Percentiles rank a stretch among this genome's conserved stretches.
Evolutionary conservation across 495 filamentous ascomycete genomes (phyloP).

Genomic region (Halenospora varia): DNA sequence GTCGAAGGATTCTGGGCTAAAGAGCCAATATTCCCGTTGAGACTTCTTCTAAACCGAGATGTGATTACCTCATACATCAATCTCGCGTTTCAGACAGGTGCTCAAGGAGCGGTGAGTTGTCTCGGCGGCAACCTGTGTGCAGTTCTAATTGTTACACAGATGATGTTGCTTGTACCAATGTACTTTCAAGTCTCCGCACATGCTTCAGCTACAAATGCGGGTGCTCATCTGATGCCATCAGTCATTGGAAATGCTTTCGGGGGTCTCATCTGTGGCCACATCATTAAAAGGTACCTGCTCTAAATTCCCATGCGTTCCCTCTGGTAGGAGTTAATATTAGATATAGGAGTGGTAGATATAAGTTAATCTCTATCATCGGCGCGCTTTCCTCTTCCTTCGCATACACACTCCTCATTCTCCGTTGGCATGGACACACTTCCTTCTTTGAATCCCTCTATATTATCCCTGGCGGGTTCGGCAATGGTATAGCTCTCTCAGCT

Average conservation of each 20-base stretch:
- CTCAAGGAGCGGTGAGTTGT: slow-evolving; percentile 41
- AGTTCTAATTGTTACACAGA: slow-evolving; percentile 43
- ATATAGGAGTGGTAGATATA: slow-evolving; percentile 52
- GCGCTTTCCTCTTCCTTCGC: slow-evolving; percentile 42
- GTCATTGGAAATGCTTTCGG: slow-evolving; percentile 64
- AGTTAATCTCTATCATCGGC: slow-evolving; percentile 47
- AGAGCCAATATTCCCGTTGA: slow-evolving; percentile 62
- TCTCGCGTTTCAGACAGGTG: slow-evolving; percentile 32
- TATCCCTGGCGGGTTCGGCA: slow-evolving; percentile 52
- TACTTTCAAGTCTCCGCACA: slow-evolving; percentile 64
- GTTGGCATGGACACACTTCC: slow-evolving; percentile 60
- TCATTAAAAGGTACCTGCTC: slow-evolving; percentile 42
- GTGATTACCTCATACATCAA: slow-evolving; percentile 54
- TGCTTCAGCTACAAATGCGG: slow-evolving; percentile 53
- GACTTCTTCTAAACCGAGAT: slow-evolving; percentile 48
- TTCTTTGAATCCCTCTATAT: slow-evolving; percentile 61
- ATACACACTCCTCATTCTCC: slow-evolving; percentile 52
- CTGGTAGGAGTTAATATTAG: no score
- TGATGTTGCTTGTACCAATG: slow-evolving; percentile 57
- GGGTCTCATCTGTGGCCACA: slow-evolving; percentile 50
- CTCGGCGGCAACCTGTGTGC: slow-evolving; percentile 17
- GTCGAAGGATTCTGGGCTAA: slow-evolving; percentile 49
- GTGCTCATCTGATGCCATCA: slow-evolving; percentile 59
- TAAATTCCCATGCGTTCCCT: slow-evolving; percentile 38
- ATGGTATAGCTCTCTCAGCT: slow-evolving; percentile 46